These are phyloP conservation scores for Penium margaritaceum DNA, from an alignment of 139 green algal species.

Conservation along the genomic window DNA sequence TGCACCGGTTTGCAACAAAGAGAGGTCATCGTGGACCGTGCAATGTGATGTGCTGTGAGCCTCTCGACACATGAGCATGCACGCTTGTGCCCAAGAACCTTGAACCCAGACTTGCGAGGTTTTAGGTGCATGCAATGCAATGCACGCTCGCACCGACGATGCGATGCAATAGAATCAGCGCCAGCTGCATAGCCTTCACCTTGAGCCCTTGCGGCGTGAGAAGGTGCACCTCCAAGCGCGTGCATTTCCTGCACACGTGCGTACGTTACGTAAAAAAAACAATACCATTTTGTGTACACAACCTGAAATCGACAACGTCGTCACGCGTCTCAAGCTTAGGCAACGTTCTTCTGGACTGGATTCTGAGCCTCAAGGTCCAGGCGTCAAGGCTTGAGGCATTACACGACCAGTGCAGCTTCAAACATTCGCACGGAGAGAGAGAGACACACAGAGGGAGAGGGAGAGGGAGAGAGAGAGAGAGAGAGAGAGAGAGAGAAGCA, in stretches of 20 bases:
- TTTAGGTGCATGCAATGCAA: constrained; percentile 5
- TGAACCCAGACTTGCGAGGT: background rate
- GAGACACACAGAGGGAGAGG: too few relatives aligned
- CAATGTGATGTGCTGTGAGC: background rate
- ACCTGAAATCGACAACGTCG: too few relatives aligned
- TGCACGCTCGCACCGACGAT: background rate
- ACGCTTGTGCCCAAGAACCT: background rate
- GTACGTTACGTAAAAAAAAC: background rate
- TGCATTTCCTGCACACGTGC: constrained; percentile 59
- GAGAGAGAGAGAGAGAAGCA: too few relatives aligned
- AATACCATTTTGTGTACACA: background rate
- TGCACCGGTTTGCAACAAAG: background rate
- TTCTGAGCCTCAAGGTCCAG: background rate
- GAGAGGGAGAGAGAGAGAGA: too few relatives aligned
- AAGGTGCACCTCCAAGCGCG: constrained; percentile 77
- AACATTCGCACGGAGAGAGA: background rate
- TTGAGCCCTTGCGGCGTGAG: constrained; percentile 76
- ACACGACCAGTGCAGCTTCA: background rate
- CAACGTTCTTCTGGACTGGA: too few relatives aligned
- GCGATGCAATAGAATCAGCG: background rate
- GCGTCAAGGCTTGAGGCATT: background rate
- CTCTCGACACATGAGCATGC: background rate
- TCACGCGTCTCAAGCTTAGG: too few relatives aligned
- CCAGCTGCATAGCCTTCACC: constrained; percentile 46
- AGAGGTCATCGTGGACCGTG: background rate